Evolutionary conservation across 495 filamentous ascomycete species (phyloP).

Genomic region (Cudoniella acicularis): DNA sequence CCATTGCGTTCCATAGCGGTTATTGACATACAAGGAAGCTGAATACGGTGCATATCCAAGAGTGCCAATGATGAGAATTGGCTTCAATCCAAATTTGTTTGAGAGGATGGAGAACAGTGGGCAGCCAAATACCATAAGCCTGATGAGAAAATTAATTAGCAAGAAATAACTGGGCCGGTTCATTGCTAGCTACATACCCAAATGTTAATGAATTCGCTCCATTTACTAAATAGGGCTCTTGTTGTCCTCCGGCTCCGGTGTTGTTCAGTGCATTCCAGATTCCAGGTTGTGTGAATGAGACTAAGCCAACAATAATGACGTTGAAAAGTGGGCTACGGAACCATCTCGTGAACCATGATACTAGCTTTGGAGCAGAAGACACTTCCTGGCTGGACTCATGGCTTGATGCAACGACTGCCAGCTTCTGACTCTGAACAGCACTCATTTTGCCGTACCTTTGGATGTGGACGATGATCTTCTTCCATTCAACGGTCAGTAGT

Average conservation of each 20-base stretch:
- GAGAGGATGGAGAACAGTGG: constrained; percentile 44
- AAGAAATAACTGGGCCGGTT: too few relatives aligned
- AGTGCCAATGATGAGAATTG: constrained; percentile 51
- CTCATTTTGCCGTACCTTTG: constrained; percentile 18
- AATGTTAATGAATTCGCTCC: constrained; percentile 56
- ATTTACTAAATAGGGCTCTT: constrained; percentile 53
- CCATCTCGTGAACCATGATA: constrained; percentile 34
- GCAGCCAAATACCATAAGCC: constrained; percentile 54
- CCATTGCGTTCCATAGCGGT: constrained; percentile 54
- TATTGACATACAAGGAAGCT: constrained; percentile 55
- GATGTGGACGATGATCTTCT: too few relatives aligned
- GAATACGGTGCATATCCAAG: constrained; percentile 55
- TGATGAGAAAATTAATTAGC: background rate
- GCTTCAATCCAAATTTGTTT: constrained; percentile 51
- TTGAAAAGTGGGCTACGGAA: constrained; percentile 54
- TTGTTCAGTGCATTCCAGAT: constrained; percentile 58
- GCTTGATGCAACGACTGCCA: constrained; percentile 4
- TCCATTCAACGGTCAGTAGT: too few relatives aligned
- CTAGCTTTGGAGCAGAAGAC: constrained; percentile 16
- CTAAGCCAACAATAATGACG: constrained; percentile 50
- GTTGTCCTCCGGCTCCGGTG: constrained; percentile 54
- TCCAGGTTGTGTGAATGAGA: constrained; percentile 54
- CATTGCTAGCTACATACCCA: constrained; percentile 24
- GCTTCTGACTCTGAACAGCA: background rate
- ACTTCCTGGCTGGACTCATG: constrained; percentile 4